phyloP scores from a whole-genome alignment of 2,329 filamentous ascomycete genomes.

The Verticillium isaacii region DNA sequence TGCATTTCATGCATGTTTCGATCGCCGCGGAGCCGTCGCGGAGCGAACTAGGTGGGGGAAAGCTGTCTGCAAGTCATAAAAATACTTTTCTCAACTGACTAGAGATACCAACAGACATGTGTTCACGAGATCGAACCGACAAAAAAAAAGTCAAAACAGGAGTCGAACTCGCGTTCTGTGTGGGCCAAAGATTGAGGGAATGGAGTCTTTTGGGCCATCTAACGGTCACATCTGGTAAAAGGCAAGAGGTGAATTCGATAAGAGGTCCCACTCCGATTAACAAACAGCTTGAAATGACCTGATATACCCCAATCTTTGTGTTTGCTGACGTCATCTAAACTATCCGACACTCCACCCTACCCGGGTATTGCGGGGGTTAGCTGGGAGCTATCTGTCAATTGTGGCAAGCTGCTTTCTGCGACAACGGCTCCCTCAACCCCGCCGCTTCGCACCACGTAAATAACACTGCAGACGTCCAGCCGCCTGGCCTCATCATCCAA shows the following conservation, averaged over 20 bases:
- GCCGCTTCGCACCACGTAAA: not conserved
- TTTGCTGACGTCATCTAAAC: not conserved
- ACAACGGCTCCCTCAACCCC: not conserved
- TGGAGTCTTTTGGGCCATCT: constrained; percentile 1
- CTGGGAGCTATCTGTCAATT: not conserved
- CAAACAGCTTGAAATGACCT: too few species aligned
- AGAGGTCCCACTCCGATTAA: not conserved
- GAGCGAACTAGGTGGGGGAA: too few species aligned
- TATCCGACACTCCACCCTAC: too few species aligned
- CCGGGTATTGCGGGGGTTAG: not conserved
- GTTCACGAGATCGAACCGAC: not conserved
- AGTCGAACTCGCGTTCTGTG: not conserved
- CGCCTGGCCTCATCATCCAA: not conserved
- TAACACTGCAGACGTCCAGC: not conserved
- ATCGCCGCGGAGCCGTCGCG: too few species aligned
- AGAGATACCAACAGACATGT: too few species aligned
- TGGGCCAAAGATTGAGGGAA: not conserved
- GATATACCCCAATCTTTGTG: not conserved
- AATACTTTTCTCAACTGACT: too few species aligned
- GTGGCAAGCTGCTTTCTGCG: not conserved
- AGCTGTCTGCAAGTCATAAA: too few species aligned
- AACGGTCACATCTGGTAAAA: constrained; percentile 3
- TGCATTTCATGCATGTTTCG: too few species aligned
- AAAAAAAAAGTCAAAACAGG: not conserved
- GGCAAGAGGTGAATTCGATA: constrained; percentile 2